Percentiles rank a stretch among this genome's conserved stretches.
Evolutionary conservation across 495 filamentous ascomycete genomes (phyloP).

Genomic region (Penicillium ochrochloron): DNA sequence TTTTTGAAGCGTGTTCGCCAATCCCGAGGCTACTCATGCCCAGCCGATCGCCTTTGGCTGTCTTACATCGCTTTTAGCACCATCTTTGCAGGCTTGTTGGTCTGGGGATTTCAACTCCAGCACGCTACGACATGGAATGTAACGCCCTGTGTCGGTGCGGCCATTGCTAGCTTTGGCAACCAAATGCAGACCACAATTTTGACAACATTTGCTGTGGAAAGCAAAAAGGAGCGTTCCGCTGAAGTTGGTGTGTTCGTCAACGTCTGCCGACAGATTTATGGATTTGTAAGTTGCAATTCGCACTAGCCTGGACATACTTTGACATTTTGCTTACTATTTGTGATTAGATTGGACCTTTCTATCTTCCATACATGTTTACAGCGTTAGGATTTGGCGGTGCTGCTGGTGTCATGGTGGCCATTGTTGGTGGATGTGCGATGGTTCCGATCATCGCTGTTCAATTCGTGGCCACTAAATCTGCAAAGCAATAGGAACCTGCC

Average conservation of each 20-base stretch:
- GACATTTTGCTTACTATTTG: neutral
- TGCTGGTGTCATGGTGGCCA: constrained; percentile 38
- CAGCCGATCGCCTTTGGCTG: constrained; percentile 42
- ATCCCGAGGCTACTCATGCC: constrained; percentile 21
- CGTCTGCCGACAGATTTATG: constrained; percentile 38
- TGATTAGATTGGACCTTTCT: constrained; percentile 38
- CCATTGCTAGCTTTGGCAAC: constrained; percentile 41
- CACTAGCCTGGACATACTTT: neutral
- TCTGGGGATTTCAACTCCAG: constrained; percentile 37
- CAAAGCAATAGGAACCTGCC: neutral
- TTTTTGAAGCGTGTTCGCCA: constrained; percentile 25
- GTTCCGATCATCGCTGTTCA: constrained; percentile 34
- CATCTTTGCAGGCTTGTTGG: constrained; percentile 32
- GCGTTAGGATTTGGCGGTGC: constrained; percentile 32
- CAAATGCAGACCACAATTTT: constrained; percentile 42
- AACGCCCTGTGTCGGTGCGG: constrained; percentile 38
- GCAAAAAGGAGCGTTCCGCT: constrained; percentile 31
- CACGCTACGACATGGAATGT: constrained; percentile 38
- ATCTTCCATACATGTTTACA: constrained; percentile 41
- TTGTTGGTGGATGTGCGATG: constrained; percentile 32
- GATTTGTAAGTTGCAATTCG: constrained; percentile 32
- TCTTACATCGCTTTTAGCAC: constrained; percentile 38
- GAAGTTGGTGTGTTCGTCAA: constrained; percentile 42
- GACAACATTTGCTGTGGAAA: constrained; percentile 39
- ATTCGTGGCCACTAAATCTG: constrained; percentile 16